These are phyloP conservation scores for Zizania palustris DNA, from an alignment of 202 grass and related monocot genomes.

Conservation along the genomic window DNA sequence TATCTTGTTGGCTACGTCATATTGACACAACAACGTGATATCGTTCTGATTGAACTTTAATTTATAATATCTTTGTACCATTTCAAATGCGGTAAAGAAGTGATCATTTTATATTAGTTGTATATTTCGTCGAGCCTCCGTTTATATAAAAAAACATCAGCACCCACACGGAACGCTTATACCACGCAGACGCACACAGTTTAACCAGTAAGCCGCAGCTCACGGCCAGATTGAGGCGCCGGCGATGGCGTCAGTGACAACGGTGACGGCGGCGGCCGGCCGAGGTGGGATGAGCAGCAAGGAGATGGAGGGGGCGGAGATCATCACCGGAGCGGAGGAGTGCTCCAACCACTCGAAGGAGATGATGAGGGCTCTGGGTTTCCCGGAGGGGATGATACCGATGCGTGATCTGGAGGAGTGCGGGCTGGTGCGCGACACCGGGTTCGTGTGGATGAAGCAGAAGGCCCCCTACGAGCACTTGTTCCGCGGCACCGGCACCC, in stretches of 20 bases:
- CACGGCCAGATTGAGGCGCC: no score
- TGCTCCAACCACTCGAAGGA: slow-evolving; percentile 67
- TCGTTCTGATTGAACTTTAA: no score
- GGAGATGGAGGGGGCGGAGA: slow-evolving; percentile 62
- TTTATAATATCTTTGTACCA: no score
- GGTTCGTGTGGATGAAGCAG: slow-evolving; percentile 96
- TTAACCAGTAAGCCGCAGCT: no score
- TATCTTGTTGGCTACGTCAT: no score
- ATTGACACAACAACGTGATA: no score
- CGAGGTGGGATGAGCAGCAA: neutral
- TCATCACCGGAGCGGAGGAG: slow-evolving; percentile 61
- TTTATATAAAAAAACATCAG: no score
- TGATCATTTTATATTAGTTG: no score
- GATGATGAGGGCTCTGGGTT: slow-evolving; percentile 62
- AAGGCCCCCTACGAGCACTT: slow-evolving; percentile 71
- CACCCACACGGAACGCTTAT: no score
- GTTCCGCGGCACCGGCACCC: slow-evolving; percentile 62
- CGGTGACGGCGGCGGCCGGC: slow-evolving; percentile 6
- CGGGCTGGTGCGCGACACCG: slow-evolving; percentile 75
- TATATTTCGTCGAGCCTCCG: no score
- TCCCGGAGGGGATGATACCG: slow-evolving; percentile 81
- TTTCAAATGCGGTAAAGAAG: no score
- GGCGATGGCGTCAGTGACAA: slow-evolving; percentile 40
- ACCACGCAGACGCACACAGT: no score
- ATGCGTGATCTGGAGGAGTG: slow-evolving; percentile 74